Evolutionary conservation across 2,329 filamentous ascomycete genomes (phyloP), one percentile per base, ranked within the genome.

Genomic region (Pyrenophora seminiperda): DNA sequence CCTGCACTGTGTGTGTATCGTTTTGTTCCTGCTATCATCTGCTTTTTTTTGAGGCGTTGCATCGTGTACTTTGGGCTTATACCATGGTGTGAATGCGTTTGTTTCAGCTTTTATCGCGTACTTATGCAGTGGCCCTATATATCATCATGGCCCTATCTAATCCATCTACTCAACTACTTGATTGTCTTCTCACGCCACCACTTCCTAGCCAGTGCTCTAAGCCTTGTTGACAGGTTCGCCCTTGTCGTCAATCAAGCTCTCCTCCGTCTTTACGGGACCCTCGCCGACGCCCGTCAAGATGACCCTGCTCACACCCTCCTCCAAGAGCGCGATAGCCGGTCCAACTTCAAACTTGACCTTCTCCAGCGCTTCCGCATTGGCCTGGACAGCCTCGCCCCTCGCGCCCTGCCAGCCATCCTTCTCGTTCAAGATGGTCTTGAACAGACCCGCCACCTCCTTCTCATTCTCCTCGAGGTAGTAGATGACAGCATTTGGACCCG

Each of bases 401-500:
- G 78, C 74, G 7, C 72, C 70, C 71, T 84, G 86, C 91, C 85
- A 97, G 31, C 90, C 90, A 7, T 83, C 80, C n/a, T 87, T 81
- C 20, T 78, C 73, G 1, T 75, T 78, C 18, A 93, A 71, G 14
- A 89, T 79, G 31, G 78, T 77, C 77, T 90, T 89, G 75, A 99
- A 89, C 0, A 86, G 83, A 7, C 91, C 92, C 0, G 91, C 84
- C 3, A 97, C 87, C 3, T 81, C 75, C 33, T 82, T 81, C 56
- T 86, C 82, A 62, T 96, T 83, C 78, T 92, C 81, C 70, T 92
- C 89, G 32, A 92, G 83, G 70, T 96, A 97, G 80, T 99, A 99
- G 41, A 99, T 85, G 41, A 99, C 95, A 32, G 91, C 91, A 76
- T 99, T 99, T 46, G 94, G 94, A 43, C 94, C 94, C 0, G 94